Base-by-base conservation (phyloP, 768 basidiomycete species). In the Boletus sp. region DNA sequence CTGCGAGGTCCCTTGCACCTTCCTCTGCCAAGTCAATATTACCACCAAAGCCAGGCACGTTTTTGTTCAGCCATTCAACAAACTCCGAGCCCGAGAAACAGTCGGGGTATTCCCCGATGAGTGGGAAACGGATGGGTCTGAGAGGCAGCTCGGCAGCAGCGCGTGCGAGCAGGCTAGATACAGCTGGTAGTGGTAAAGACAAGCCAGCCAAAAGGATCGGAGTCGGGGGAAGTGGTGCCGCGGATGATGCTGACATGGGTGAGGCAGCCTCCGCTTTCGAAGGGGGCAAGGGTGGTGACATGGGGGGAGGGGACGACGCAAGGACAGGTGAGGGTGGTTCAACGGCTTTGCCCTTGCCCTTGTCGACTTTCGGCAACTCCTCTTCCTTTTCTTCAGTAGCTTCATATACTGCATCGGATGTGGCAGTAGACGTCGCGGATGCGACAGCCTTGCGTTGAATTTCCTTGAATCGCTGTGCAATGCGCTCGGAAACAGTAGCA, bases 61-160 rank as follows among this genome's bases (percentile, higher is more conserved):
- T 85, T 53, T 79, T 81, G 53, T 84, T 83, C 52, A 97, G 70
- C 93, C 93, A 97, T 5, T 80, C 78, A 9, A 87, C 88, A 58
- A 97, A 87, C 59, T 96, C 93, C 39, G 93, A 92, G 29, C 94
- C 94, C 15, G 83, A 85, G 71, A 96, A 95, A 54, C 88, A 87
- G 53, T 91, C 87, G 29, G 84, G 78, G 58, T 93, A 93, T 74
- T 93, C 90, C 43, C 91, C 91, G 11, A 93, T 65, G 14, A 93
- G 72, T 1, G 92, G 86, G 73, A 93, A 83, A 35, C 86, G 83
- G 30, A 93, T 77, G 7, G 87, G 72, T 33, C 84, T 80, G 30
- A 92, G 74, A 17, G 81, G 82, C n/a, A 93, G 73, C 61, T 91
- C 87, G 1, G 75, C 73, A 34, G 84, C 83, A 37, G 93, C 92